Base-by-base conservation (phyloP, 164 flowering plant species). In the Paratinospora sagittata region DNA sequence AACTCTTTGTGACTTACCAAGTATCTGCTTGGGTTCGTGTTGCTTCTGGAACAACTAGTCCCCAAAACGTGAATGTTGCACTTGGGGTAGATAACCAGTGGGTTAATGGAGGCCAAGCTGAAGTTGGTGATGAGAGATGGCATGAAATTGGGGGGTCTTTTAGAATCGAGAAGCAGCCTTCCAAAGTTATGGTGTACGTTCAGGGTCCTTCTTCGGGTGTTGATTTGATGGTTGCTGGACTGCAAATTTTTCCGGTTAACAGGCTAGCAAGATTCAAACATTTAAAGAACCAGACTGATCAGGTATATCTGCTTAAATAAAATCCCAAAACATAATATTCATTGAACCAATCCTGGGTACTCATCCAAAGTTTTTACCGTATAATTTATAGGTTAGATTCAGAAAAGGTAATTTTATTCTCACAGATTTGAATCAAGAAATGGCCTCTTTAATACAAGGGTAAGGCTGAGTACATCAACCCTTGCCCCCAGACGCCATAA, bases 151-250 rank as follows among this genome's bases (percentile, higher is more conserved):
- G 87, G 23, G 97, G 97, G 2, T 91, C 96, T 41, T 95, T 95
- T 65, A 85, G 99, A 82, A 86, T 95, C 23, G 99, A 95, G 85
- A 90, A 87, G 83, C 89, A 88, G 47, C 86, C 99, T 11, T 58
- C 84, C 10, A 91, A 90, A 81, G 86, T 91, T 63, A 88, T 89
- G 92, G 90, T 89, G 74, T 92, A 92, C 61, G 70, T 95, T 55
- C 97, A 92, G 77, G 99, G 99, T 73, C 99, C 99, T 73, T 84
- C 87, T 75, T n/a, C 97, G 23, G 97, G 99, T 24, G 83, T 92
- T 63, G 90, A 90, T 78, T 77, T 95, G 23, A 95, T 92, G 97
- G 80, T 95, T 74, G 96, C 89, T 49, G 97, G 96, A 36, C 88
- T 94, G 68, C 97, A 90, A 68, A 86, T 94, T 49, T 94, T 94